Conservation (phyloP, 352 stramenopile species). For the Phytophthora pisi region DNA sequence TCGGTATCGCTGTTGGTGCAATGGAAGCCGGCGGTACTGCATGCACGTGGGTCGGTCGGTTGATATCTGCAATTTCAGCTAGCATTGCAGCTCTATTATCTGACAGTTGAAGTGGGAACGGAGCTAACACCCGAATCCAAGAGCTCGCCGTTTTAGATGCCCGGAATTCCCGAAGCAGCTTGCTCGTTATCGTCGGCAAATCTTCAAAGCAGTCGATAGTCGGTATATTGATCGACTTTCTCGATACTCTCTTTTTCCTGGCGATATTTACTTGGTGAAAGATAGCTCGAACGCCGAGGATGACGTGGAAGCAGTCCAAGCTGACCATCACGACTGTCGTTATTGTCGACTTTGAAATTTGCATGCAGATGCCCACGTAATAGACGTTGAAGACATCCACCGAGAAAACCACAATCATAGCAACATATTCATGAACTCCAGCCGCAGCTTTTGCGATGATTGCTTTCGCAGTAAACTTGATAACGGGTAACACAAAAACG, state of each 20-base stretch:
- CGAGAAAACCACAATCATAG: neutral
- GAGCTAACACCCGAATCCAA: neutral
- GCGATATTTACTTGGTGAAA: neutral
- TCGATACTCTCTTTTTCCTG: neutral
- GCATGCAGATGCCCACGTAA: neutral
- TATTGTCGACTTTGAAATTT: neutral
- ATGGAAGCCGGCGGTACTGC: no score
- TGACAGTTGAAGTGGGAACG: neutral
- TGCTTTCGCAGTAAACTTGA: neutral
- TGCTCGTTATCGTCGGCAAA: neutral
- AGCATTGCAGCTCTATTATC: neutral
- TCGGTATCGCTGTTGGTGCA: no score
- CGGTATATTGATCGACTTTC: neutral
- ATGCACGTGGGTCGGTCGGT: no score
- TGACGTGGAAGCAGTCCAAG: neutral
- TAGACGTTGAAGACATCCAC: neutral
- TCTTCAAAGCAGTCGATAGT: neutral
- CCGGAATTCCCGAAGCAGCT: neutral
- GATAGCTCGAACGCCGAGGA: neutral
- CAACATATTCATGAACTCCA: neutral
- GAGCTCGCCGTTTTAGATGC: neutral
- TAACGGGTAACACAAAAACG: neutral
- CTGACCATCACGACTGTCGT: neutral
- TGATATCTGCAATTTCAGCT: neutral
- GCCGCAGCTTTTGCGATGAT: neutral